A percentile compares a stretch with the other conserved stretches of the same genome.
Evolutionary conservation across 2,329 filamentous ascomycete genomes (phyloP).

Genomic region (Neofusicoccum umdonicola): DNA sequence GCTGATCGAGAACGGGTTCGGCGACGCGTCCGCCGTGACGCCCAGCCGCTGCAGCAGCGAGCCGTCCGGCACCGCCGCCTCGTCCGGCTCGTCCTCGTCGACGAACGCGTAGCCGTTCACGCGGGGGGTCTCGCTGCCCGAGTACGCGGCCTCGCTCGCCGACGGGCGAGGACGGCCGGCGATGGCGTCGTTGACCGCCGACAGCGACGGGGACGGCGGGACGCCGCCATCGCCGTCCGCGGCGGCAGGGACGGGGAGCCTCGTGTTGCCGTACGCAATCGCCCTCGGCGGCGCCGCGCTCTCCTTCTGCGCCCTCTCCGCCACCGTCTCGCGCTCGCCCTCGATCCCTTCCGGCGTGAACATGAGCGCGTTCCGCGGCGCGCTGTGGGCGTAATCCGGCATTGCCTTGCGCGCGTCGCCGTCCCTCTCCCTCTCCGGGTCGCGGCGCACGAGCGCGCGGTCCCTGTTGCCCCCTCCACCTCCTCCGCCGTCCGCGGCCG

Average conservation of each 20-base stretch:
- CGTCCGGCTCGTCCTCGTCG: slow-evolving; percentile 46
- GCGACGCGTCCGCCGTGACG: slow-evolving; percentile 7
- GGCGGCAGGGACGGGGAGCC: slow-evolving; percentile 56
- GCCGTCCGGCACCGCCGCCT: slow-evolving; percentile 52
- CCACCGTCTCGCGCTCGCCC: slow-evolving; percentile 56
- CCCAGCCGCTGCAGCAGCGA: slow-evolving; percentile 79
- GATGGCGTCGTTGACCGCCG: slow-evolving; percentile 78
- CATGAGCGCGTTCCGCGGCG: slow-evolving; percentile 83
- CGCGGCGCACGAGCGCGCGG: slow-evolving; percentile 13
- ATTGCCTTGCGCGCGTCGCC: slow-evolving; percentile 70
- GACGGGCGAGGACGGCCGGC: slow-evolving; percentile 61
- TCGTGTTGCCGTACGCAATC: slow-evolving; percentile 80
- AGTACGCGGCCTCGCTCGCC: slow-evolving; percentile 41
- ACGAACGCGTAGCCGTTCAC: slow-evolving; percentile 96
- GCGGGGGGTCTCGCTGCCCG: slow-evolving; percentile 75
- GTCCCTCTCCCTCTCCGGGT: slow-evolving; percentile 43
- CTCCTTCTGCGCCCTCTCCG: slow-evolving; percentile 65
- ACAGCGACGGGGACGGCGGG: slow-evolving; percentile 77
- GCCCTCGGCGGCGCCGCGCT: slow-evolving; percentile 75
- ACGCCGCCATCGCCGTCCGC: slow-evolving; percentile 27
- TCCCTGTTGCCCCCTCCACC: slow-evolving; percentile 10
- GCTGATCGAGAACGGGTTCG: slow-evolving; percentile 75
- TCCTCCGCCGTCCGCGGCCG: slow-evolving; percentile 36
- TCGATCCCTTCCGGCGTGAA: slow-evolving; percentile 69
- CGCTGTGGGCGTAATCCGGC: slow-evolving; percentile 71